phyloP scores from a whole-genome alignment of 2,329 filamentous ascomycete genomes.

The Pezicula carpinea region DNA sequence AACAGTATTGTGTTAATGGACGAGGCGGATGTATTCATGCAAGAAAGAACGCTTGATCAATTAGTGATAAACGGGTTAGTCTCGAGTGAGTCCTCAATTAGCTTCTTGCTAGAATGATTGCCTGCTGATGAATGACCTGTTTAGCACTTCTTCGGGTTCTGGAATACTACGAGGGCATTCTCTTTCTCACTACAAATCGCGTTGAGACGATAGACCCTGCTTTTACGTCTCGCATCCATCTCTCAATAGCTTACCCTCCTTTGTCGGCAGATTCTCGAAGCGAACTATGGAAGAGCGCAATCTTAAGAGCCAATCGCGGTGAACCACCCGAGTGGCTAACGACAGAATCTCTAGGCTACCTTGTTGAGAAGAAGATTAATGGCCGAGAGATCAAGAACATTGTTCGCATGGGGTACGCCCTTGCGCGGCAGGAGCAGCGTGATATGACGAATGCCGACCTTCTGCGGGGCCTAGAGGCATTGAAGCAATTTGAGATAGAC shows the following conservation, averaged over 20 bases:
- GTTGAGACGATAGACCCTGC: constrained; percentile 32
- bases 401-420: background rate
- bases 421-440: background rate
- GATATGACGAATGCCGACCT: background rate
- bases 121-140: background rate
- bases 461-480: background rate
- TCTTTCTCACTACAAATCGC: constrained; percentile 35
- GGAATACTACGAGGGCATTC: constrained; percentile 34
- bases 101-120: background rate
- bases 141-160: constrained; percentile 31
- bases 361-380: background rate
- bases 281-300: background rate
- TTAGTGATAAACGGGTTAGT: background rate
- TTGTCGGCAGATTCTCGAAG: background rate
- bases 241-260: constrained; percentile 20
- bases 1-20: background rate
- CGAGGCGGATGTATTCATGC: constrained; percentile 1
- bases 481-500: background rate
- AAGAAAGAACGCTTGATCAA: background rate
- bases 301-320: background rate
- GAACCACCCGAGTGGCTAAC: background rate
- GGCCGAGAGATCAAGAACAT: background rate
- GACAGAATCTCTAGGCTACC: background rate
- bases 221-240: constrained; percentile 28
- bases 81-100: constrained; percentile 3